A percentile compares a stretch with the other conserved stretches of the same genome.
Evolutionary conservation across 2,329 filamentous ascomycete genomes (phyloP).

Genomic region (Beauveria sp.): DNA sequence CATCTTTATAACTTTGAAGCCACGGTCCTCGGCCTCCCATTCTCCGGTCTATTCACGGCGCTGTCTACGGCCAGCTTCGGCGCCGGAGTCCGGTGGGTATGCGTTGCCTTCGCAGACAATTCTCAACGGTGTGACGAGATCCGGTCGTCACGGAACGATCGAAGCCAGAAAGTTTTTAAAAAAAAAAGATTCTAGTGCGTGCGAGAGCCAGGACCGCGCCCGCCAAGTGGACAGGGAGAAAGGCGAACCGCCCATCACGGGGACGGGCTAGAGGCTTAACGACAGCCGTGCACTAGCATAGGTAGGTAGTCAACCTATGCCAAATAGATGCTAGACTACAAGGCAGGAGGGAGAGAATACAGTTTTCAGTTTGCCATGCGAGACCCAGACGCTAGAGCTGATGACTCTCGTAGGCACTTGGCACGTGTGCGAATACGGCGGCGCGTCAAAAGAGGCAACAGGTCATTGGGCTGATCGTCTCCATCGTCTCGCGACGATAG

Average conservation of each 20-base stretch:
- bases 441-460: too few species aligned
- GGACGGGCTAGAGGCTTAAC: neutral
- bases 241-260: neutral
- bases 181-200: neutral
- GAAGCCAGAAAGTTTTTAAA: neutral
- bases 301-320: neutral
- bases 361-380: neutral
- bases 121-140: neutral
- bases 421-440: too few species aligned
- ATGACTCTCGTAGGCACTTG: neutral
- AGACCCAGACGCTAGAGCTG: neutral
- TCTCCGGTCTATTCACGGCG: neutral
- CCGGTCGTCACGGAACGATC: neutral
- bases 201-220: neutral
- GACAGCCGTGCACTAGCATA: neutral
- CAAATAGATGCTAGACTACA: neutral
- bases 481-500: too few species aligned
- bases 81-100: neutral
- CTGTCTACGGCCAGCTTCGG: neutral
- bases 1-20: conserved; percentile 1
- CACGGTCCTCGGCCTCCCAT: neutral
- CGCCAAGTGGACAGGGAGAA: neutral
- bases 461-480: too few species aligned
- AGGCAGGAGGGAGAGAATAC: neutral
- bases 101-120: neutral